Evolutionary conservation across 768 basidiomycete genomes (phyloP), one percentile per base, ranked within the genome.

Genomic region (Porphyrellus cyaneotinctus): DNA sequence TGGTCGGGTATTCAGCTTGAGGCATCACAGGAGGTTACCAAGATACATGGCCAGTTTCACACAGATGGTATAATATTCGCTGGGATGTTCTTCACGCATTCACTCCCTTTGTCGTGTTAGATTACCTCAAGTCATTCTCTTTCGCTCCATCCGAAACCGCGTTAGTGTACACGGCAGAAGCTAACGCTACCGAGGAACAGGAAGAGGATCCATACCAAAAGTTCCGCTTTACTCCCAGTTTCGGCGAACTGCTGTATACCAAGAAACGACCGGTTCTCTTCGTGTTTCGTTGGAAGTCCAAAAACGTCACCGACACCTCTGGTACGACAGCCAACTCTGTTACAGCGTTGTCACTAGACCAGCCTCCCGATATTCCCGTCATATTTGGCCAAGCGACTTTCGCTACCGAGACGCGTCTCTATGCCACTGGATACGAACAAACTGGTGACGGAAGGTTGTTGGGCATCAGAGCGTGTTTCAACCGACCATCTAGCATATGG

Each of bases 101-200:
- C 26, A 57, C 20, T 1, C 13, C 20, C 8, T 49, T 24, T n/a
- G 32, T 24, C 13, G 41, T 22, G 36, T 13, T 51, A 87, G 85
- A 84, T 47, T 75, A 69, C 48, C 60, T 85, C 15, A 73, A 74
- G 4, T 75, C 78, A 0, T 65, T 85, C 13, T 71, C 74, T 0
- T 88, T 87, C 64, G 75, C 80, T 5, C 75, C 76, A 1, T 73
- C 77, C 3, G 81, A 83, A 52, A 65, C 70, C 3, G 73, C 76
- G 0, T 58, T 88, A 11, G 58, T 85, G 14, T 88, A 88, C 55
- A 74, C 75, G 4, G 87, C 85, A 3, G 87, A 88, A 60, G 74
- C 67, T 0, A 82, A 79, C 15, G 46, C 49, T 6, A 28, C 36
- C 5, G 57, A 57, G 24, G 56, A 50, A 11, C 68, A 69, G 5